A percentile compares a stretch with the other conserved stretches of the same genome.
phyloP scores from a whole-genome alignment of 202 grass and related monocot genomes.

The Dendrocalamus latiflorus region DNA sequence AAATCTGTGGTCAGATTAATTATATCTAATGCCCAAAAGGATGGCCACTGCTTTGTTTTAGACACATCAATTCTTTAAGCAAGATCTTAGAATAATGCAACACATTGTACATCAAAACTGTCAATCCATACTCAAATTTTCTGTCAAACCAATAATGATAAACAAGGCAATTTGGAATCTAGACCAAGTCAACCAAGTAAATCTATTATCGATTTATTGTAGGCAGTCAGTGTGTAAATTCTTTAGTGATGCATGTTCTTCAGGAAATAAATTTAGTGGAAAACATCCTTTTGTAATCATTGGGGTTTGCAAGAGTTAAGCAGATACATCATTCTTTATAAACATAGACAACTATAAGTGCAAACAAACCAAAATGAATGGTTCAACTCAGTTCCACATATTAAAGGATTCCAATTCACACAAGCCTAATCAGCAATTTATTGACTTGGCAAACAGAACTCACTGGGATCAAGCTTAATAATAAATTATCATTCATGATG shows the following conservation, averaged over 20 bases:
- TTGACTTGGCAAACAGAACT: neutral
- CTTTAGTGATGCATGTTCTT: neutral
- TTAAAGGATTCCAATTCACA: neutral
- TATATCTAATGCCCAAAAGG: neutral
- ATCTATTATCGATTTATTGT: neutral
- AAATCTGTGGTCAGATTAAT: neutral
- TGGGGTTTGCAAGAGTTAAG: constrained; percentile 6
- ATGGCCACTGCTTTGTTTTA: neutral
- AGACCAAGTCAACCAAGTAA: constrained; percentile 10
- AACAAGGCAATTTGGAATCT: neutral
- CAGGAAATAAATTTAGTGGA: neutral
- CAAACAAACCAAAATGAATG: neutral
- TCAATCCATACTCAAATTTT: neutral
- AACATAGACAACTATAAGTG: neutral
- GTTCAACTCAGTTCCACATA: neutral
- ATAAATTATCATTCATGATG: neutral
- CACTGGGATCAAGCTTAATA: neutral
- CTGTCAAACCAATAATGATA: neutral
- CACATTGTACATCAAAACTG: neutral
- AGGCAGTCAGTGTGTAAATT: neutral
- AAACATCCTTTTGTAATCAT: neutral
- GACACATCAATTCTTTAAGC: neutral
- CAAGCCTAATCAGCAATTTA: neutral
- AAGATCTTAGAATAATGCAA: neutral
- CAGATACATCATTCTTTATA: constrained; percentile 4